Percentiles rank a stretch among this genome's conserved stretches.
phyloP scores from a whole-genome alignment of 2,329 filamentous ascomycete genomes.

The Colletotrichum eremochloae region DNA sequence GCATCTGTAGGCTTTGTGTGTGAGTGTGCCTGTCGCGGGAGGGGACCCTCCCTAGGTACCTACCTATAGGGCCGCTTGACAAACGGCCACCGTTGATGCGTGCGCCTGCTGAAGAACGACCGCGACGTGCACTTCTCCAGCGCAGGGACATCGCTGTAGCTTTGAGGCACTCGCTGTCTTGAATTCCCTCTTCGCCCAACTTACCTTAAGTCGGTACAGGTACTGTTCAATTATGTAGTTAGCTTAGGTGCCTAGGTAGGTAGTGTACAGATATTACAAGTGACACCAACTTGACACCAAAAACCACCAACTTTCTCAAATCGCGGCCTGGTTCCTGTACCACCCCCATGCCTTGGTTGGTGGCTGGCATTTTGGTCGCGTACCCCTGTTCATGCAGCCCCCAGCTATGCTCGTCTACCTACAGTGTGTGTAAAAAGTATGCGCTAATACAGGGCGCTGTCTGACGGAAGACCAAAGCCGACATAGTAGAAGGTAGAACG shows the following conservation, averaged over 20 bases:
- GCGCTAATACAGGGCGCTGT: too few relatives aligned
- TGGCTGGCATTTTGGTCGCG: slow-evolving; percentile 36
- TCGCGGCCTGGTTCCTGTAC: slow-evolving; percentile 11
- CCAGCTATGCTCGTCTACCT: slow-evolving; percentile 1
- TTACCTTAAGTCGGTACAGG: too few relatives aligned
- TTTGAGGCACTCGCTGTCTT: background rate
- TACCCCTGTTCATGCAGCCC: slow-evolving; percentile 29
- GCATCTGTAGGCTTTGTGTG: background rate
- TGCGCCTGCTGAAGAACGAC: background rate
- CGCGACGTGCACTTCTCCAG: slow-evolving; percentile 4
- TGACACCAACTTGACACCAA: slow-evolving; percentile 5
- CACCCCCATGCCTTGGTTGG: slow-evolving; percentile 8
- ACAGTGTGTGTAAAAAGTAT: too few relatives aligned
- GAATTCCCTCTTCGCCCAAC: background rate
- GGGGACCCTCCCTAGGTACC: background rate
- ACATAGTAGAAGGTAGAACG: slow-evolving; percentile 11
- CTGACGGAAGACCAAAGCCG: too few relatives aligned
- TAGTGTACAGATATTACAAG: background rate
- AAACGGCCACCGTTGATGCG: background rate
- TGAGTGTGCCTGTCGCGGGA: background rate
- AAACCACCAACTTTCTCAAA: slow-evolving; percentile 4
- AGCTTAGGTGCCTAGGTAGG: too few relatives aligned
- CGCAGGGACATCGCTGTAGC: slow-evolving; percentile 10
- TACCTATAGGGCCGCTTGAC: background rate
- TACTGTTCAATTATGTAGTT: too few relatives aligned